Conservation (phyloP, 2,329 filamentous ascomycete genomes). For the Cytospora chrysosperma region DNA sequence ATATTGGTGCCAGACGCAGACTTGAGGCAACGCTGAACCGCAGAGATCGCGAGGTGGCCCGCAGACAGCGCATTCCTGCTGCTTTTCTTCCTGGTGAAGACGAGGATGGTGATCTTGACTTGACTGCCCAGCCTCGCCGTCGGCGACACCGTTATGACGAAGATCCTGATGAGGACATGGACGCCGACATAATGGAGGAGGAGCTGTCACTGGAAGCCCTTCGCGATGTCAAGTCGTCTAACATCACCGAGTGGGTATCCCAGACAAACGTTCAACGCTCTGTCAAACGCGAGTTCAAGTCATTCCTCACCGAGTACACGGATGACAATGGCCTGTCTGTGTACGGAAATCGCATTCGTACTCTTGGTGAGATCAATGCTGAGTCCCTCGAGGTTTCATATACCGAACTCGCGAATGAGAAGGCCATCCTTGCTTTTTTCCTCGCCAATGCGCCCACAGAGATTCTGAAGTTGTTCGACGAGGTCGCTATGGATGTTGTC, state of each 20-base stretch:
- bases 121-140: conserved; percentile 81
- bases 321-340: conserved; percentile 88
- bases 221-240: conserved; percentile 89
- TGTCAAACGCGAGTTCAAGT: conserved; percentile 95
- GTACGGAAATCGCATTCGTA: conserved; percentile 91
- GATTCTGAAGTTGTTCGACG: conserved; percentile 92
- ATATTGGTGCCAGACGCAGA: conserved; percentile 63
- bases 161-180: conserved; percentile 88
- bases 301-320: conserved; percentile 93
- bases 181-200: conserved; percentile 91
- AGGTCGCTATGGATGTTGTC: conserved; percentile 94
- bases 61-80: conserved; percentile 64
- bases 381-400: conserved; percentile 97
- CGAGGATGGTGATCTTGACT: conserved; percentile 79
- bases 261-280: conserved; percentile 87
- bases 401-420: conserved; percentile 83
- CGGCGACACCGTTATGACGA: conserved; percentile 92
- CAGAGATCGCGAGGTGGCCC: conserved; percentile 69
- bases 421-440: conserved; percentile 94
- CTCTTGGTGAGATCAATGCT: conserved; percentile 94
- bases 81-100: conserved; percentile 80
- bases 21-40: conserved; percentile 73
- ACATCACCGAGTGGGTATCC: conserved; percentile 92
- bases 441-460: conserved; percentile 94
- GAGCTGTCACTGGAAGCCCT: conserved; percentile 90